phyloP scores from a whole-genome alignment of 257 asterid genomes.

The Lavandula angustifolia region DNA sequence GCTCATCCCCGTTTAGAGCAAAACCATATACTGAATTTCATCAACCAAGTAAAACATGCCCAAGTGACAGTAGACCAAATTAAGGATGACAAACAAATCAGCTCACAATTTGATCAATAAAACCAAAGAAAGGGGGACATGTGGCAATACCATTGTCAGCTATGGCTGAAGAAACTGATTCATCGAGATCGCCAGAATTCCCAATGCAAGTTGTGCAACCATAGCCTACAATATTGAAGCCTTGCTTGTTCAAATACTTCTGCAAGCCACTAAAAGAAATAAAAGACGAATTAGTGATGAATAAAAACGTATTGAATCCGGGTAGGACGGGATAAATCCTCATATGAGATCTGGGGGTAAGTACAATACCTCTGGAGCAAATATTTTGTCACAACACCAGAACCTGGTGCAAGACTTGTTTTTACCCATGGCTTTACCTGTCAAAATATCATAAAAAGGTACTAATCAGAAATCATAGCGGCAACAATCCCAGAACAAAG shows the following conservation, averaged over 20 bases:
- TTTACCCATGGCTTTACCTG: conserved; percentile 98
- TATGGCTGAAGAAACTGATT: conserved; percentile 76
- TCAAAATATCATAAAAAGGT: conserved; percentile 21
- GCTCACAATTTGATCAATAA: not conserved
- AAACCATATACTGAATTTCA: not conserved
- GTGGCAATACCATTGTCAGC: conserved; percentile 65
- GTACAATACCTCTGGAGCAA: conserved; percentile 67
- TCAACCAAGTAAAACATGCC: not conserved
- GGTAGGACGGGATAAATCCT: not conserved
- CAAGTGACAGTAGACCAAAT: conserved; percentile 10
- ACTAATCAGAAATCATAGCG: conserved; percentile 22
- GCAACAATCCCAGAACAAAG: not conserved
- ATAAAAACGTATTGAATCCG: not conserved
- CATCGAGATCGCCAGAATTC: conserved; percentile 94
- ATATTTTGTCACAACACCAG: conserved; percentile 94
- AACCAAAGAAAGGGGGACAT: conserved; percentile 7
- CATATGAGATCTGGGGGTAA: not conserved
- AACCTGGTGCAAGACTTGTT: conserved; percentile 98
- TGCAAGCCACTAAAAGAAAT: conserved; percentile 70
- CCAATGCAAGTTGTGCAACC: conserved; percentile 99
- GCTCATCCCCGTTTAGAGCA: not conserved
- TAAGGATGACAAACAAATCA: conserved; percentile 4
- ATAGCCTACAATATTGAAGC: conserved; percentile 87
- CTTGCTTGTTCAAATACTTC: conserved; percentile 82
- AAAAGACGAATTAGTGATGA: conserved; percentile 20